Evolutionary conservation across 768 basidiomycete species (phyloP).

Genomic region (Termitomyces sp.): DNA sequence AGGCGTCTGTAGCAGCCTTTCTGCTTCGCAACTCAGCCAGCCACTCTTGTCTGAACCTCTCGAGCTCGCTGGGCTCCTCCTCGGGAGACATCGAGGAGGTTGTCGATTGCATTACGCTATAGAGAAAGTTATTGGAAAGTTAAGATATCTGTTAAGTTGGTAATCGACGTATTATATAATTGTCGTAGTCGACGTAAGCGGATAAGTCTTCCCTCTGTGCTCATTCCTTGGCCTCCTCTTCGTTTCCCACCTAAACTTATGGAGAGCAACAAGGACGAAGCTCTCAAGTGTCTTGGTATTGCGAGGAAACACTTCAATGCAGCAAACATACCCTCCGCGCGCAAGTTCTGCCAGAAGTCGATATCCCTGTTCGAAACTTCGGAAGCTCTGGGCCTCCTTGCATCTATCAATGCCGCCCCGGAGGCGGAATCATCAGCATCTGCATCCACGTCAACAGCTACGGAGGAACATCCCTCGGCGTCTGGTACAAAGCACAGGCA

Average conservation of each 20-base stretch:
- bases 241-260: constrained; percentile 25
- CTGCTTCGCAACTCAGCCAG: constrained; percentile 51
- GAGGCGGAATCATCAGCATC: constrained; percentile 37
- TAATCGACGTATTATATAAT: constrained; percentile 6
- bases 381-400: constrained; percentile 65
- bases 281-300: constrained; percentile 73
- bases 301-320: constrained; percentile 69
- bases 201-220: constrained; percentile 4
- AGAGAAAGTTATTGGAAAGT: neutral
- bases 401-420: constrained; percentile 54
- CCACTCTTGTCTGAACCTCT: constrained; percentile 70
- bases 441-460: constrained; percentile 31
- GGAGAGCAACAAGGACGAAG: constrained; percentile 92
- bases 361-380: constrained; percentile 75
- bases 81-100: constrained; percentile 14
- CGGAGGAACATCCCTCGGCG: constrained; percentile 70
- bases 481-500: constrained; percentile 64
- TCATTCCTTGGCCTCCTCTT: constrained; percentile 4
- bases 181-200: constrained; percentile 6
- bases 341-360: constrained; percentile 88
- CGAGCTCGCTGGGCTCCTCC: constrained; percentile 57
- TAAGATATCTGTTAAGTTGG: constrained; percentile 7
- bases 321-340: constrained; percentile 70
- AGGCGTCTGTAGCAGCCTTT: constrained; percentile 16
- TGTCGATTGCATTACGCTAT: constrained; percentile 16